Evolutionary conservation across 805 yeast genomes (phyloP).

Genomic region (Diddensiella santjacobensis): DNA sequence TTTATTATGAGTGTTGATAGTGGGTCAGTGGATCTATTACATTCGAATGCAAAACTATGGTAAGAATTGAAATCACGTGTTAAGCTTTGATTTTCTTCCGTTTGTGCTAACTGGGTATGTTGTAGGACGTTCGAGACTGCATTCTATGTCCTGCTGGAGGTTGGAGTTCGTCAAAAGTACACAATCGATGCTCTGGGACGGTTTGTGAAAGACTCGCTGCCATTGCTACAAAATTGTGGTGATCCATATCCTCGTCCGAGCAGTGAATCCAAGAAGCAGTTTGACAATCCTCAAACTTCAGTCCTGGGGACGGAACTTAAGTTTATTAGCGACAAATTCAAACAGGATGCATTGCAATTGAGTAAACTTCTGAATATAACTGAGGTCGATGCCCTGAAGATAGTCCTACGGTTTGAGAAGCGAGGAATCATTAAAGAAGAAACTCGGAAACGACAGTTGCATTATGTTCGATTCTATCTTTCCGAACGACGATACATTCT

Average conservation of each 20-base stretch:
- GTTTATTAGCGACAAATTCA: constrained; percentile 7
- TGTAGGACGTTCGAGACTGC: constrained; percentile 21
- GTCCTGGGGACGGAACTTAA: constrained; percentile 4
- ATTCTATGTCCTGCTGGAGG: constrained; percentile 10
- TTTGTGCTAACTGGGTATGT: constrained; percentile 4
- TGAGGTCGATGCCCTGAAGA: constrained; percentile 18
- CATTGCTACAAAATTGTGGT: constrained; percentile 9
- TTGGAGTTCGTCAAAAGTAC: background rate
- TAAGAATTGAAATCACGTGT: too few species aligned
- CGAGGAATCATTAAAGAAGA: constrained; percentile 14
- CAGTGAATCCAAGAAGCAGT: constrained; percentile 4
- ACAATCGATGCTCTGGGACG: constrained; percentile 10
- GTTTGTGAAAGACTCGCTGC: constrained; percentile 2
- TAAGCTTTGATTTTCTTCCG: too few species aligned
- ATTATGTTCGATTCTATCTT: constrained; percentile 18
- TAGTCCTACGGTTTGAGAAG: constrained; percentile 15
- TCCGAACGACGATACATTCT: constrained; percentile 21
- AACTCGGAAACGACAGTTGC: constrained; percentile 5
- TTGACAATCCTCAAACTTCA: constrained; percentile 3
- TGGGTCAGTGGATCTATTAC: background rate
- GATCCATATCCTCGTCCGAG: constrained; percentile 12
- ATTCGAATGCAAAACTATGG: constrained; percentile 1
- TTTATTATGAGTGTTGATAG: background rate
- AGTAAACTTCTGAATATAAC: constrained; percentile 14
- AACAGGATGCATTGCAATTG: constrained; percentile 17